A percentile compares a stretch with the other conserved stretches of the same genome.
Evolutionary conservation across 495 filamentous ascomycete species (phyloP).

Genomic region (Penicillium pulvis): DNA sequence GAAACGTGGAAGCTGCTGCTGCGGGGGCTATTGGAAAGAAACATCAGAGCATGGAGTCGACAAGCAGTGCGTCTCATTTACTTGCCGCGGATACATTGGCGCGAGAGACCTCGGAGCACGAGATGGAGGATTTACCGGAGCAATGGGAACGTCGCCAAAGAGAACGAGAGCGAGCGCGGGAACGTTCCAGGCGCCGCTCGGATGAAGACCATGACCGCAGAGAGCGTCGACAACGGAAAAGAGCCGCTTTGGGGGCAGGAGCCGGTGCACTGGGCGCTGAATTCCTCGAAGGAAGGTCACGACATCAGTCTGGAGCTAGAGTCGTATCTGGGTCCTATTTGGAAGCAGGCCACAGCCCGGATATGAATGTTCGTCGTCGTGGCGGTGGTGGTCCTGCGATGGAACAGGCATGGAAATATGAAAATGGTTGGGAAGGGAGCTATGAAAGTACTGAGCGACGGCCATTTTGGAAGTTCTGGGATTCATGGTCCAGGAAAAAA

Average conservation of each 20-base stretch:
- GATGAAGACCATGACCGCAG: constrained; percentile 33
- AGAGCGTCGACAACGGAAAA: constrained; percentile 37
- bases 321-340: constrained; percentile 68
- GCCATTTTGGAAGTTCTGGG: constrained; percentile 38
- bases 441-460: constrained; percentile 20
- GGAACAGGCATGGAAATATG: constrained; percentile 31
- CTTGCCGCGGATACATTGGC: constrained; percentile 59
- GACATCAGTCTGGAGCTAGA: constrained; percentile 53
- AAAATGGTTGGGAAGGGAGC: constrained; percentile 39
- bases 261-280: constrained; percentile 25
- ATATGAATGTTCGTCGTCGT: constrained; percentile 42
- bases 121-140: constrained; percentile 28
- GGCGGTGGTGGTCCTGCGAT: constrained; percentile 38
- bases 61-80: constrained; percentile 41
- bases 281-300: constrained; percentile 30
- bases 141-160: constrained; percentile 2
- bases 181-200: constrained; percentile 26
- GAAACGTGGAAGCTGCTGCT: constrained; percentile 17
- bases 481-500: constrained; percentile 36
- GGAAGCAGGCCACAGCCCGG: constrained; percentile 60
- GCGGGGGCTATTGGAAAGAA: constrained; percentile 26
- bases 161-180: constrained; percentile 15
- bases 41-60: constrained; percentile 44
- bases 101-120: constrained; percentile 60
- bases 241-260: constrained; percentile 28